Evolutionary conservation across 495 filamentous ascomycete genomes (phyloP), one percentile per base, ranked within the genome.

Genomic region (Xylaria cubensis): DNA sequence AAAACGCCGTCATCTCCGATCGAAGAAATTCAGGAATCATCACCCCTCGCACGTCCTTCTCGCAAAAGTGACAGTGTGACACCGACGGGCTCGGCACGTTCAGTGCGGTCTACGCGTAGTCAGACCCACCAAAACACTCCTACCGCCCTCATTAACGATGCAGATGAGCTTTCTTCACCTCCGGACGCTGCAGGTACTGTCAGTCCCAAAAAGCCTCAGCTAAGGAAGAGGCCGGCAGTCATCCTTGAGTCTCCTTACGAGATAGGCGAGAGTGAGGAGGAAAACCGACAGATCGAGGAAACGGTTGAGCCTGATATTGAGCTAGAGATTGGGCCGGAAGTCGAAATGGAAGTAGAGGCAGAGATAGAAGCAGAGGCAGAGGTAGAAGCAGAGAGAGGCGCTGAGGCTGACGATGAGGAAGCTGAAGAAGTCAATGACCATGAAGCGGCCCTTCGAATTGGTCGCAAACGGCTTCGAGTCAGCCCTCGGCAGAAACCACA

Each of bases 401-500:
- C 58, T 7, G 36, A 46, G 36, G 69, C 48, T 29, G 75, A 74
- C 19, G 64, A 71, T 9, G 74, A 74, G 13, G 69, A 69, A 44
- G 74, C 77, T 32, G 71, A 79, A 56, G 77, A 80, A 64, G 75
- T 83, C 24, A 74, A 76, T 36, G 78, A 78, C 6, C 71, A 74
- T 58, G 81, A 83, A 63, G 81, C 80, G 26, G 82, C 83, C 4
- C 73, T 48, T 21, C 73, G 68, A 21, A 68, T 83, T 19, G 80
- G 80, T 53, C 81, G 75, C 50, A 84, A 83, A 71, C 81, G 80
- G 19, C 75, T 79, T 13, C 77, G 82, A 24, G 72, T 65, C n/a
- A 82, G 80, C 53, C 61, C 74, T 29, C 62, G 70, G 9, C 70
- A 46, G 7, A 72, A 59, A 42, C 24, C 34, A 39, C 6, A 39